Conservation (phyloP, 2,329 filamentous ascomycete genomes). For the Curvularia sp. region DNA sequence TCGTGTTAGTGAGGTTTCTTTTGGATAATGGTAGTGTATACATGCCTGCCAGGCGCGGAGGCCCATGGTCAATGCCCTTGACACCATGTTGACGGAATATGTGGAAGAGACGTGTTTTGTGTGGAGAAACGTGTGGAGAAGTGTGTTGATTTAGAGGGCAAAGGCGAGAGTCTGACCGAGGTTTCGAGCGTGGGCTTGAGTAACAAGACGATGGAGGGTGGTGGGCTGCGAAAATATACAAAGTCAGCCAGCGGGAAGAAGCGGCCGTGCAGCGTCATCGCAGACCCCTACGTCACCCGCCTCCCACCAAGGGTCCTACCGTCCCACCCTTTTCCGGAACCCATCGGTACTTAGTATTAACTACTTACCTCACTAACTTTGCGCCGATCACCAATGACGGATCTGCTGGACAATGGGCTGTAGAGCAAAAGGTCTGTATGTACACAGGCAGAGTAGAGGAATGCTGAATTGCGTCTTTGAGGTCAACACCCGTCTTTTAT, state of each 20-base stretch:
- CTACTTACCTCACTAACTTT: conserved; percentile 11
- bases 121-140: conserved; percentile 5
- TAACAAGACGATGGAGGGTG: background rate
- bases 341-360: no score
- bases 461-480: background rate
- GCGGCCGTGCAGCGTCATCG: conserved; percentile 34
- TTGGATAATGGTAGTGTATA: background rate
- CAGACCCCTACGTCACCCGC: conserved; percentile 28
- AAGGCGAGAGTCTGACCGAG: no score
- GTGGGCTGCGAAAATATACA: conserved; percentile 21
- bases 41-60: conserved; percentile 54
- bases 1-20: conserved; percentile 1
- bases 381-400: conserved; percentile 15
- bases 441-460: background rate
- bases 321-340: conserved; percentile 15
- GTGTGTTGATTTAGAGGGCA: conserved; percentile 13
- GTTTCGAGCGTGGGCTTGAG: background rate
- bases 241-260: conserved; percentile 27
- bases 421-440: background rate
- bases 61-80: conserved; percentile 50
- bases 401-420: background rate
- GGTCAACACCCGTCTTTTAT: conserved; percentile 3
- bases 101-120: background rate
- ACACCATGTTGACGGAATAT: conserved; percentile 49
- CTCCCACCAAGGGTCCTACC: conserved; percentile 14